Percentiles rank a stretch among this genome's conserved stretches.
These are phyloP conservation scores for Moelleriella libera DNA, from an alignment of 2,329 filamentous ascomycete species.

Conservation along the genomic window DNA sequence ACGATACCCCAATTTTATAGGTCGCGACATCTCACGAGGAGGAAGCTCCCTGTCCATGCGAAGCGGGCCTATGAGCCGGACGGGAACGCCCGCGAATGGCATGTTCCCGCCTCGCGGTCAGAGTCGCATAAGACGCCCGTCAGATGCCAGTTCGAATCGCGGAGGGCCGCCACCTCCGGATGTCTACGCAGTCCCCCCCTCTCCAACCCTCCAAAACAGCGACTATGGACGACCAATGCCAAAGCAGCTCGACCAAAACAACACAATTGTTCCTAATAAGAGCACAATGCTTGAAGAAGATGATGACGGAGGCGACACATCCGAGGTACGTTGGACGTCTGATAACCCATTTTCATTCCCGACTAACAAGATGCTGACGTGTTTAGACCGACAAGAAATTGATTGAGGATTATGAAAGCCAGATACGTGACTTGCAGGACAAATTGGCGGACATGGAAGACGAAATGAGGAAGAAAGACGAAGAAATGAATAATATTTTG, in stretches of 20 bases:
- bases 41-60: constrained; percentile 56
- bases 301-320: constrained; percentile 39
- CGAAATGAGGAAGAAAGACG: constrained; percentile 55
- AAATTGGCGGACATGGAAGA: constrained; percentile 62
- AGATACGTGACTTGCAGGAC: constrained; percentile 60
- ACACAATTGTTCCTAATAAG: constrained; percentile 95
- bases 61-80: constrained; percentile 39
- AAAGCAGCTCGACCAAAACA: constrained; percentile 77
- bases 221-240: constrained; percentile 65
- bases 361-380: background rate
- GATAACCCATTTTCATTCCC: constrained; percentile 5
- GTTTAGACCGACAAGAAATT: constrained; percentile 51
- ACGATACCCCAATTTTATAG: constrained; percentile 69
- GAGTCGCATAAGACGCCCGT: constrained; percentile 40
- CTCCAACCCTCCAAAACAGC: constrained; percentile 42
- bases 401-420: constrained; percentile 66
- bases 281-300: constrained; percentile 96
- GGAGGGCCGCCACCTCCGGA: constrained; percentile 24
- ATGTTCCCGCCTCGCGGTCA: constrained; percentile 35
- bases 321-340: constrained; percentile 21
- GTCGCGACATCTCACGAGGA: constrained; percentile 51
- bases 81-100: constrained; percentile 46
- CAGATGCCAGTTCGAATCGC: constrained; percentile 48
- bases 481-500: constrained; percentile 46
- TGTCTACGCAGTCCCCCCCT: constrained; percentile 42